Percentiles rank a stretch among this genome's conserved stretches.
phyloP scores from a whole-genome alignment of 352 stramenopile species.

The Pythium phragmiticola region DNA sequence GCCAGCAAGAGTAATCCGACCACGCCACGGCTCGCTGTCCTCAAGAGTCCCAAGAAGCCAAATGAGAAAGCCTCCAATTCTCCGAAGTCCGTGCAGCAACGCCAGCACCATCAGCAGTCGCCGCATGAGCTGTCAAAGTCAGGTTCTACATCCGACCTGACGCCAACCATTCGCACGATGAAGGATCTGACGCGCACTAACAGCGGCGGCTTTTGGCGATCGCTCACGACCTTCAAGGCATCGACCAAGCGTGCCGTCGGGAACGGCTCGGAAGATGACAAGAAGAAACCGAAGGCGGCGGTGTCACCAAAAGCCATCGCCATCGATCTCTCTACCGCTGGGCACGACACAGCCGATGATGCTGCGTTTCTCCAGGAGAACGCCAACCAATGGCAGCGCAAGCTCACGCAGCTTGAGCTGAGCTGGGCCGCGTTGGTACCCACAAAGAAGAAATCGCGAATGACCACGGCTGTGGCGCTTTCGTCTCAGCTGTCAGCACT shows the following conservation, averaged over 20 bases:
- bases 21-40: constrained; percentile 6
- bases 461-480: neutral
- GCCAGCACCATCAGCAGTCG: neutral
- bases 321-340: constrained; percentile 18
- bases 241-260: constrained; percentile 8
- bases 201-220: constrained; percentile 6
- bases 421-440: neutral
- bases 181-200: neutral
- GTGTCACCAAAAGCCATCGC: constrained; percentile 15
- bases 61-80: neutral
- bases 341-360: neutral
- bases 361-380: constrained; percentile 12
- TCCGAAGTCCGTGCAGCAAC: neutral
- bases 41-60: neutral
- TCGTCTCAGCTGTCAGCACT: constrained; percentile 14
- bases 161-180: neutral
- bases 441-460: neutral
- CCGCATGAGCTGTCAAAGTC: constrained; percentile 1
- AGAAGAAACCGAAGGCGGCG: constrained; percentile 17
- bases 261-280: constrained; percentile 6
- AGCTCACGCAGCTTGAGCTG: constrained; percentile 10
- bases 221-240: constrained; percentile 15
- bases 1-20: constrained; percentile 4
- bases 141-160: neutral
- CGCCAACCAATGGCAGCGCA: constrained; percentile 10